A percentile compares a stretch with the other conserved stretches of the same genome.
These are phyloP conservation scores for Magnusiomyces starmeri DNA, from an alignment of 1,139 yeast species.

Conservation along the genomic window DNA sequence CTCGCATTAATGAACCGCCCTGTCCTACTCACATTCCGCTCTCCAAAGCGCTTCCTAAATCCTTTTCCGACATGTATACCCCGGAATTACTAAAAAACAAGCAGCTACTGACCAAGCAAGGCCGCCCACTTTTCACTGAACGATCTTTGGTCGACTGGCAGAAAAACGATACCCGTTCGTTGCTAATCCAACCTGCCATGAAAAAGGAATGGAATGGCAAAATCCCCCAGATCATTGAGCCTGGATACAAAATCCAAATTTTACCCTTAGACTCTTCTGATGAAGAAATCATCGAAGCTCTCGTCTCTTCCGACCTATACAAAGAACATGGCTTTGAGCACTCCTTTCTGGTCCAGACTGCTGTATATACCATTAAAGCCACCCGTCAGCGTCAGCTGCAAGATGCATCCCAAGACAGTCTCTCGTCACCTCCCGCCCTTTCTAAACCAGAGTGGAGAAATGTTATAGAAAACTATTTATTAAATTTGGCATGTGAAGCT, in stretches of 20 bases:
- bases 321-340: conserved; percentile 49
- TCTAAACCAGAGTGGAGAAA: conserved; percentile 58
- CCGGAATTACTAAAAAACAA: conserved; percentile 40
- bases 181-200: conserved; percentile 45
- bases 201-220: conserved; percentile 48
- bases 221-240: conserved; percentile 42
- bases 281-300: conserved; percentile 39
- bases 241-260: conserved; percentile 38
- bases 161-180: conserved; percentile 54
- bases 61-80: conserved; percentile 48
- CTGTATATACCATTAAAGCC: conserved; percentile 49
- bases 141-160: conserved; percentile 58
- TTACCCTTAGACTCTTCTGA: conserved; percentile 48
- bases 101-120: conserved; percentile 39
- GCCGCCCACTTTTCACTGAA: conserved; percentile 54
- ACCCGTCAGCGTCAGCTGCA: conserved; percentile 46
- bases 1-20: too few species aligned
- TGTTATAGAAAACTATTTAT: conserved; percentile 54
- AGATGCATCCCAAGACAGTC: neutral
- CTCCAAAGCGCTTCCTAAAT: conserved; percentile 41
- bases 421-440: conserved; percentile 17
- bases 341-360: conserved; percentile 48
- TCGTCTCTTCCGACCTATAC: conserved; percentile 52
- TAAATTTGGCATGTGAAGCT: conserved; percentile 61
- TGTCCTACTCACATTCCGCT: conserved; percentile 20